A percentile compares a stretch with the other conserved stretches of the same genome.
Conservation (phyloP, 495 filamentous ascomycete genomes). For the Penicillium paradoxum region DNA sequence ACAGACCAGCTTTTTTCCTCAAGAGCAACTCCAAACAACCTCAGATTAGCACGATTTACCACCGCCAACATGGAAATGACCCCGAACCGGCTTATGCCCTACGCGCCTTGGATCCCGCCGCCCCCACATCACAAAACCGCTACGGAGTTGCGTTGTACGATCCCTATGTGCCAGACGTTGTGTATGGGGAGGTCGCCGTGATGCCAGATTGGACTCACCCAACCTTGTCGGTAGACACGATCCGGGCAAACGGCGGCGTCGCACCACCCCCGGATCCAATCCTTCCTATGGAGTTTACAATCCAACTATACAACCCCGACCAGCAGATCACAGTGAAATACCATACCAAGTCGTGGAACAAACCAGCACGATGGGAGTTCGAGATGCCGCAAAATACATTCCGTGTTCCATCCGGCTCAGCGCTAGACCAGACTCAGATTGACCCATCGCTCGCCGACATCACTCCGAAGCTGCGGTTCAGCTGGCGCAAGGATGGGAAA, state of each 20-base stretch:
- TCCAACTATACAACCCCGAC: conserved; percentile 94
- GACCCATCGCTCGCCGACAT: conserved; percentile 62
- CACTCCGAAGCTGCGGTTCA: conserved; percentile 78
- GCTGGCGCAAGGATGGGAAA: conserved; percentile 87
- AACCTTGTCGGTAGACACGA: conserved; percentile 70
- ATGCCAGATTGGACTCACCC: conserved; percentile 81
- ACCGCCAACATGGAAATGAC: conserved; percentile 75
- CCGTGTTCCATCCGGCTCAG: conserved; percentile 66
- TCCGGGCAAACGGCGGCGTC: conserved; percentile 65
- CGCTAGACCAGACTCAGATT: conserved; percentile 68
- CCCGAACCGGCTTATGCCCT: conserved; percentile 73
- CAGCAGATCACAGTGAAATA: conserved; percentile 69
- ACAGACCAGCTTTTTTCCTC: conserved; percentile 58
- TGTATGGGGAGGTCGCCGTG: conserved; percentile 84
- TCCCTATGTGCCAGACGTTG: conserved; percentile 69
- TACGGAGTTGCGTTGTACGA: conserved; percentile 86
- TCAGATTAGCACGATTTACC: conserved; percentile 58
- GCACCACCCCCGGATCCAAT: conserved; percentile 69
- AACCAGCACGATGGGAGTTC: conserved; percentile 80
- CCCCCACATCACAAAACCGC: conserved; percentile 67
- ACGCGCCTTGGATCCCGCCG: conserved; percentile 64
- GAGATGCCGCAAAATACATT: conserved; percentile 87
- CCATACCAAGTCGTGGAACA: conserved; percentile 70
- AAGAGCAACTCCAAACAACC: conserved; percentile 45
- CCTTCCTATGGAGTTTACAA: conserved; percentile 68